phyloP scores from a whole-genome alignment of 2,329 filamentous ascomycete genomes.

The Colletotrichum musicola region DNA sequence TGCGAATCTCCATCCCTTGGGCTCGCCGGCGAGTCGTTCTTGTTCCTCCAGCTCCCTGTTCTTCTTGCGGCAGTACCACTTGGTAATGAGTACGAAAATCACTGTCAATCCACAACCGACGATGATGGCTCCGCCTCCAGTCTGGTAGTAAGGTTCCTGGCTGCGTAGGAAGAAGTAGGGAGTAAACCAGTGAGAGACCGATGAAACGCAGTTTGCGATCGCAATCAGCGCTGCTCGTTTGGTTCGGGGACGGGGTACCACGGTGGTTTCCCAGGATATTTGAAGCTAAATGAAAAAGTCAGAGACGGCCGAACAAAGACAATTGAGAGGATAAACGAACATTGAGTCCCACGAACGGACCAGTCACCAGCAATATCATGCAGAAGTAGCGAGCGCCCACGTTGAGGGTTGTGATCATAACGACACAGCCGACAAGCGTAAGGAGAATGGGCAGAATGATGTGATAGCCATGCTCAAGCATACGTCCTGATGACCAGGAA shows the following conservation, averaged over 20 bases:
- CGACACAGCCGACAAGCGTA: slow-evolving; percentile 53
- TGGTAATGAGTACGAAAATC: slow-evolving; percentile 39
- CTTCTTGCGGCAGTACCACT: slow-evolving; percentile 43
- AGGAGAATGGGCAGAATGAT: slow-evolving; percentile 54
- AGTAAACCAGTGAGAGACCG: slow-evolving; percentile 56
- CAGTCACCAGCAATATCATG: slow-evolving; percentile 54
- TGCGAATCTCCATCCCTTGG: slow-evolving; percentile 35
- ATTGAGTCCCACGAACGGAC: slow-evolving; percentile 55
- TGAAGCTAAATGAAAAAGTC: slow-evolving; percentile 44
- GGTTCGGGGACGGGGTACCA: slow-evolving; percentile 54
- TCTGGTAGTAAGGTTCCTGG: slow-evolving; percentile 48
- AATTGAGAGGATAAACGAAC: background rate
- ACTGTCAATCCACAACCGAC: slow-evolving; percentile 43
- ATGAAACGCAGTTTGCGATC: slow-evolving; percentile 56
- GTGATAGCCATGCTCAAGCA: slow-evolving; percentile 55
- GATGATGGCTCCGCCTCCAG: slow-evolving; percentile 46
- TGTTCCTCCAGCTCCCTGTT: slow-evolving; percentile 44
- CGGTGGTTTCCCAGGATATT: slow-evolving; percentile 56
- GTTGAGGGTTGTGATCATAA: slow-evolving; percentile 56
- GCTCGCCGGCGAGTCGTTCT: slow-evolving; percentile 23
- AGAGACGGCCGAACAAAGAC: background rate
- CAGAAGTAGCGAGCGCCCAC: slow-evolving; percentile 56
- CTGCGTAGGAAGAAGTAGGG: slow-evolving; percentile 53
- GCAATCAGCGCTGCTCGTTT: slow-evolving; percentile 58
- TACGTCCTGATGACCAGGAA: slow-evolving; percentile 54